Percentiles rank a stretch among this genome's conserved stretches.
Conservation (phyloP, 768 basidiomycete genomes). For the Auriscalpium microsporum region DNA sequence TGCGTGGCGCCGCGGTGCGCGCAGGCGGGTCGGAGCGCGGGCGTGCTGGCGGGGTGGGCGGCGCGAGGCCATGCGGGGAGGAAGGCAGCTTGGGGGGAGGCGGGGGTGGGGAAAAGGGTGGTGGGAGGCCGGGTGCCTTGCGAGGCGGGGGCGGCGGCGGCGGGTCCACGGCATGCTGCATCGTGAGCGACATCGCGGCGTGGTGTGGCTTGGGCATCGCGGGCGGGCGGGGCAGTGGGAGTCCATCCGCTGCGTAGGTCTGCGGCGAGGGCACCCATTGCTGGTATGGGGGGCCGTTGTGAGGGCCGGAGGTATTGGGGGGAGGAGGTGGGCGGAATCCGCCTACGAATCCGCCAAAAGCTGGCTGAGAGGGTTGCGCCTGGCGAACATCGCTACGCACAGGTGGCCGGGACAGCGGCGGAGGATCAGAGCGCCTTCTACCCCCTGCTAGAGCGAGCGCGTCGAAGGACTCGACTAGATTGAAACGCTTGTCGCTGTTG, state of each 20-base stretch:
- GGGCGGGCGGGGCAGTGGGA: slow-evolving; percentile 20
- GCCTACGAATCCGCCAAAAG: slow-evolving; percentile 33
- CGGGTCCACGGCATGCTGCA: slow-evolving; percentile 27
- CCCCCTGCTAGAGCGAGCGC: slow-evolving; percentile 24
- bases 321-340: slow-evolving; percentile 32
- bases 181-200: slow-evolving; percentile 24
- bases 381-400: background rate
- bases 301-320: background rate
- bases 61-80: background rate
- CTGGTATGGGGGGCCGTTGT: background rate
- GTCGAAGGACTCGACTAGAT: slow-evolving; percentile 27
- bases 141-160: background rate
- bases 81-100: slow-evolving; percentile 6
- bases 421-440: background rate
- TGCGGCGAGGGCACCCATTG: background rate
- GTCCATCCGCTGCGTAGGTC: slow-evolving; percentile 17
- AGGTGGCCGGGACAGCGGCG: background rate
- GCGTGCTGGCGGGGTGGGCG: slow-evolving; percentile 29
- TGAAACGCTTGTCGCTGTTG: slow-evolving; percentile 10
- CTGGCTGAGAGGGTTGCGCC: background rate
- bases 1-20: slow-evolving; percentile 1
- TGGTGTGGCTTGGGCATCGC: slow-evolving; percentile 31
- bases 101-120: slow-evolving; percentile 15
- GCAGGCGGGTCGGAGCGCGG: slow-evolving; percentile 4
- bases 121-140: slow-evolving; percentile 6